A percentile compares a stretch with the other conserved stretches of the same genome.
phyloP scores from a whole-genome alignment of 2,329 filamentous ascomycete genomes.

The Botrytis tulipae region DNA sequence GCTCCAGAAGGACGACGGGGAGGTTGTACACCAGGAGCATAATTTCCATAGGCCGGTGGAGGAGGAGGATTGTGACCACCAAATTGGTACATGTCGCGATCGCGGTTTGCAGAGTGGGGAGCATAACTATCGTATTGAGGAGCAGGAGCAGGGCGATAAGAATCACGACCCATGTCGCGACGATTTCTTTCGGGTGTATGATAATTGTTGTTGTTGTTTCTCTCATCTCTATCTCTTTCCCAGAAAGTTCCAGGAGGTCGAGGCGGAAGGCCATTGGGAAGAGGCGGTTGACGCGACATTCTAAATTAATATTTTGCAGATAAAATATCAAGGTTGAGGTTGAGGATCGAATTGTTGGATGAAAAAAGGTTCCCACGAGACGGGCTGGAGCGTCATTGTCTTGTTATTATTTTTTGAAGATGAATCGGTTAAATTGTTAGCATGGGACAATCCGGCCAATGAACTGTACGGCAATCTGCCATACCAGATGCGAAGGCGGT shows the following conservation, averaged over 20 bases:
- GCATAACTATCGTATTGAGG: conserved; percentile 16
- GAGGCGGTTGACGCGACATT: conserved; percentile 37
- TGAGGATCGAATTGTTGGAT: neutral
- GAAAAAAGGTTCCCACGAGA: neutral
- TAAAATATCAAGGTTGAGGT: neutral
- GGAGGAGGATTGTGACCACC: conserved; percentile 23
- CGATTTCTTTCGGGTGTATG: neutral
- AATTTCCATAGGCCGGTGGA: conserved; percentile 16
- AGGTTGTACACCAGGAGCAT: conserved; percentile 24
- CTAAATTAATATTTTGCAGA: neutral
- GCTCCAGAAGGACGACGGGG: conserved; percentile 22
- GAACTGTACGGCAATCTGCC: neutral
- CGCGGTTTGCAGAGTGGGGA: conserved; percentile 19
- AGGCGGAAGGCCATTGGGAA: conserved; percentile 33
- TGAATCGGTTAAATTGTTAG: neutral
- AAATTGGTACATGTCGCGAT: conserved; percentile 32
- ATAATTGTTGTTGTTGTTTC: conserved; percentile 13
- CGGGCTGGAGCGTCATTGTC: neutral
- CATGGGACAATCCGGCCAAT: neutral
- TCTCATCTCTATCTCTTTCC: conserved; percentile 2
- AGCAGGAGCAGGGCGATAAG: conserved; percentile 26
- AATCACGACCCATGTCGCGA: conserved; percentile 24
- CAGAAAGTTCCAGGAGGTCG: conserved; percentile 18
- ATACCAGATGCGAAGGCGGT: neutral
- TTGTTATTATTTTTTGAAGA: neutral